Evolutionary conservation across 2,329 filamentous ascomycete genomes (phyloP).

Genomic region (Penicillium sp.): DNA sequence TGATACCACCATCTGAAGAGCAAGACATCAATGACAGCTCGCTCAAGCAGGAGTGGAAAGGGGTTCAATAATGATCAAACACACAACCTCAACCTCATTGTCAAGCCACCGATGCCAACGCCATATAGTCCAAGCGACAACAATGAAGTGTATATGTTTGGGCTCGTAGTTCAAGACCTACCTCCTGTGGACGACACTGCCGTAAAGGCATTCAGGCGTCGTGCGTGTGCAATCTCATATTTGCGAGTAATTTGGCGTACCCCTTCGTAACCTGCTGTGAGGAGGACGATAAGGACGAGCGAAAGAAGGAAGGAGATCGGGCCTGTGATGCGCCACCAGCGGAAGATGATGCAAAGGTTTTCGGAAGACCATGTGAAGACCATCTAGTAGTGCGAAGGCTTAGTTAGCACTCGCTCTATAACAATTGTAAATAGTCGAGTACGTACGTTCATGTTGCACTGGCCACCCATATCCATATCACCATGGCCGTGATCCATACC

Average conservation of each 20-base stretch:
- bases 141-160: background rate
- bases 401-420: background rate
- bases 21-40: slow-evolving; percentile 29
- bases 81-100: background rate
- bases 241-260: slow-evolving; percentile 73
- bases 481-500: slow-evolving; percentile 48
- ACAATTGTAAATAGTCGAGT: background rate
- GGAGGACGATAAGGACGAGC: slow-evolving; percentile 74
- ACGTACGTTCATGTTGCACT: slow-evolving; percentile 90
- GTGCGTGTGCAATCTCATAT: slow-evolving; percentile 65
- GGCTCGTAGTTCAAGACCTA: slow-evolving; percentile 25
- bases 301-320: slow-evolving; percentile 75
- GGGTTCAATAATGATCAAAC: background rate
- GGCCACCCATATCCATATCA: slow-evolving; percentile 59
- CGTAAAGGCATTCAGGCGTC: slow-evolving; percentile 51
- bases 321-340: slow-evolving; percentile 80
- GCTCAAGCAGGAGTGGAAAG: slow-evolving; percentile 16
- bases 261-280: slow-evolving; percentile 91
- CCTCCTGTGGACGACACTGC: slow-evolving; percentile 27
- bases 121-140: background rate
- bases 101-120: slow-evolving; percentile 4
- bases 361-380: slow-evolving; percentile 94
- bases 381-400: slow-evolving; percentile 63
- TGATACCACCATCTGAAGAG: slow-evolving; percentile 37
- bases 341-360: slow-evolving; percentile 95